Conservation (phyloP, 2,329 filamentous ascomycete genomes). For the Beauveria scarabaeidicola region DNA sequence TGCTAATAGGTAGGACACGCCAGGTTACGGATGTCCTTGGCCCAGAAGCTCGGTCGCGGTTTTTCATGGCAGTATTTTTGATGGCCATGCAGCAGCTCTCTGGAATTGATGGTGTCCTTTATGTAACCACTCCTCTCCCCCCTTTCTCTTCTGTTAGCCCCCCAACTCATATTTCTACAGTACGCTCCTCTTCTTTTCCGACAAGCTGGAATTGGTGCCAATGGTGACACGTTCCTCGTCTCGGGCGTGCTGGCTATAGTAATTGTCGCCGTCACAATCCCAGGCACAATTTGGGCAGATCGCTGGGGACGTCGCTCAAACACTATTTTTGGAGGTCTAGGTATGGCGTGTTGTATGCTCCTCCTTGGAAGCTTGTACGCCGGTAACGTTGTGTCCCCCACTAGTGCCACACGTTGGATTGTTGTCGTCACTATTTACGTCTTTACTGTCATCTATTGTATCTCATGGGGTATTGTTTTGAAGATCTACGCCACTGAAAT, state of each 20-base stretch:
- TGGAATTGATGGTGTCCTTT: constrained; percentile 55
- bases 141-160: no score
- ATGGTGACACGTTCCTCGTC: constrained; percentile 46
- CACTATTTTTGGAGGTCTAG: constrained; percentile 42
- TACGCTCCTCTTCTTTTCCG: constrained; percentile 54
- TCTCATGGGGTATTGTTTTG: constrained; percentile 44
- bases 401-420: constrained; percentile 37
- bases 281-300: constrained; percentile 46
- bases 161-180: constrained; percentile 20
- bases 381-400: constrained; percentile 27
- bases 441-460: constrained; percentile 36
- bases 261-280: constrained; percentile 46
- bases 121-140: no score
- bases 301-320: constrained; percentile 46
- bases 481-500: constrained; percentile 49
- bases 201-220: constrained; percentile 47
- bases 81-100: constrained; percentile 37
- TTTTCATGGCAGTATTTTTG: constrained; percentile 22
- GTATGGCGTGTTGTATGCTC: constrained; percentile 42
- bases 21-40: background rate
- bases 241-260: constrained; percentile 50
- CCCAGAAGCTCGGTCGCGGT: background rate
- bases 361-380: constrained; percentile 46
- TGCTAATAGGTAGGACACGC: no score
- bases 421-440: constrained; percentile 43